These are phyloP conservation scores for Yamadazyma songkhlaensis DNA, from an alignment of 1,139 yeast species.

Conservation along the genomic window DNA sequence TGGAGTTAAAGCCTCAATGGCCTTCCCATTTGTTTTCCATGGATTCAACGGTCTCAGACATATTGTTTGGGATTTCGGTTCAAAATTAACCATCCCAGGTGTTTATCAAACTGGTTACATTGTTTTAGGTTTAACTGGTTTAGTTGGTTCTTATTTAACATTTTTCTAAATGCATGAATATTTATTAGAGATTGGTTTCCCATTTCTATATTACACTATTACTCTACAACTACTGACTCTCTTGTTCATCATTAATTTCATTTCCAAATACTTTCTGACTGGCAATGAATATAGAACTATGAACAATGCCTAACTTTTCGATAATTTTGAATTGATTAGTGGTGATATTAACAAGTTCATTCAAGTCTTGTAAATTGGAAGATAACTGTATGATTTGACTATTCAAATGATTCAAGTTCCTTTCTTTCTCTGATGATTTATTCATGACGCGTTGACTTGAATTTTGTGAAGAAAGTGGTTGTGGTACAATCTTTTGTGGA, in stretches of 20 bases:
- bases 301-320: slow-evolving; percentile 56
- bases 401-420: slow-evolving; percentile 59
- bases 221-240: not conserved
- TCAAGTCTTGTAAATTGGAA: slow-evolving; percentile 57
- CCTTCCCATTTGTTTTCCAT: slow-evolving; percentile 88
- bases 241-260: slow-evolving; percentile 25
- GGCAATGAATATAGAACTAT: slow-evolving; percentile 64
- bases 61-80: slow-evolving; percentile 86
- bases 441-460: no score
- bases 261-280: slow-evolving; percentile 60
- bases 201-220: slow-evolving; percentile 1
- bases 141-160: slow-evolving; percentile 58
- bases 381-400: slow-evolving; percentile 63
- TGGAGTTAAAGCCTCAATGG: slow-evolving; percentile 63
- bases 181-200: not conserved
- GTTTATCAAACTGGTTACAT: slow-evolving; percentile 91
- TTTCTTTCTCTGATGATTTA: slow-evolving; percentile 20
- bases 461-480: no score
- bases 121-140: slow-evolving; percentile 70
- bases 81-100: slow-evolving; percentile 74
- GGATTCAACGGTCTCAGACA: slow-evolving; percentile 86
- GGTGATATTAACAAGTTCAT: slow-evolving; percentile 51
- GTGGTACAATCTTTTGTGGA: no score
- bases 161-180: slow-evolving; percentile 25
- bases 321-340: slow-evolving; percentile 56